phyloP scores from a whole-genome alignment of 2,329 filamentous ascomycete genomes.

The Claviceps cyperi region DNA sequence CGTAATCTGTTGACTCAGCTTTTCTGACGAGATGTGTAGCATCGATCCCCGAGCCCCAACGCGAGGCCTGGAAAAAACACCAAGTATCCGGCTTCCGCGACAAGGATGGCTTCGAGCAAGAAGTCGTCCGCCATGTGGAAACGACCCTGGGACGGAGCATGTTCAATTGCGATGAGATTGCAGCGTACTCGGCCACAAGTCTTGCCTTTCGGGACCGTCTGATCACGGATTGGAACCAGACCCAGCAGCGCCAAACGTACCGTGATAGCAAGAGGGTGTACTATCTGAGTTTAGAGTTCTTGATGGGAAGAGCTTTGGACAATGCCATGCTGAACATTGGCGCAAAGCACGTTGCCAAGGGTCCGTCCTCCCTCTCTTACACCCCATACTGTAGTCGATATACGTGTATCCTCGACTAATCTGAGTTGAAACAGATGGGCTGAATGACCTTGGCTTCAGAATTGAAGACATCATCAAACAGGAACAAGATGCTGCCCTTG shows the following conservation, averaged over 20 bases:
- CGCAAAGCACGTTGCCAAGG: constrained; percentile 68
- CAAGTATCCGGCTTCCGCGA: constrained; percentile 54
- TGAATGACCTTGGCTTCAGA: constrained; percentile 82
- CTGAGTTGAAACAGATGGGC: constrained; percentile 47
- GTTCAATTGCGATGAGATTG: constrained; percentile 94
- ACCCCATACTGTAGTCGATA: background rate
- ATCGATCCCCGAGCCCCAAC: constrained; percentile 76
- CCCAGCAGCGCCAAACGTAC: constrained; percentile 89
- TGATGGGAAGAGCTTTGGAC: constrained; percentile 93
- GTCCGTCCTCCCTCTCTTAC: constrained; percentile 31
- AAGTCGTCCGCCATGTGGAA: constrained; percentile 88
- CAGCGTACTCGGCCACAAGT: constrained; percentile 81
- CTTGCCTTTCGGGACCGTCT: constrained; percentile 86
- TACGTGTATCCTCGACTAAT: too few relatives aligned
- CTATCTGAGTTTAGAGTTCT: constrained; percentile 91
- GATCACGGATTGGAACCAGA: constrained; percentile 94
- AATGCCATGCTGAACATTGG: constrained; percentile 98
- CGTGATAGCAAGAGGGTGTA: constrained; percentile 87
- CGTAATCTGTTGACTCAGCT: background rate
- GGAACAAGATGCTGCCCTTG: constrained; percentile 90
- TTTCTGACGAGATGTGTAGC: constrained; percentile 24
- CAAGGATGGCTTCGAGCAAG: constrained; percentile 73
- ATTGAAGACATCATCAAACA: constrained; percentile 92
- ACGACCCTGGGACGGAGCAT: constrained; percentile 90
- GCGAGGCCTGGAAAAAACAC: constrained; percentile 60